Evolutionary conservation across 306 rosid genomes (phyloP).

Genomic region (Quillaja saponaria): DNA sequence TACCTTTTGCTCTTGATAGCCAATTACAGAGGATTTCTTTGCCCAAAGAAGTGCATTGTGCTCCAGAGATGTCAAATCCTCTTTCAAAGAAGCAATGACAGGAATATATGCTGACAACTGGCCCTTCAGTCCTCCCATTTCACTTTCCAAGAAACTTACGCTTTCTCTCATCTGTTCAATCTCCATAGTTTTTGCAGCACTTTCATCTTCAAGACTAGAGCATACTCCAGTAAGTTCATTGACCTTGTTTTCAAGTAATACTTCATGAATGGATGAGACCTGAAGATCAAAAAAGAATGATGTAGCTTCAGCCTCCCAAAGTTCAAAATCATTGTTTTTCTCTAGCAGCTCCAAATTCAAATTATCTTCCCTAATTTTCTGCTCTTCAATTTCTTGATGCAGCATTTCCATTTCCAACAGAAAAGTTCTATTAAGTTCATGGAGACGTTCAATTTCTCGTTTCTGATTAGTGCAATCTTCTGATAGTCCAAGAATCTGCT

Average conservation of each 20-base stretch:
- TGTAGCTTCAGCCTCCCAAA: constrained; percentile 95
- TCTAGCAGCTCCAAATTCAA: constrained; percentile 75
- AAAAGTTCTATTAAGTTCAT: constrained; percentile 52
- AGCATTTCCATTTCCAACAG: constrained; percentile 56
- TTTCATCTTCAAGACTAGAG: constrained; percentile 62
- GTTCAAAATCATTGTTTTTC: constrained; percentile 71
- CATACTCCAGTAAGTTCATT: constrained; percentile 75
- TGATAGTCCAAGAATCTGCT: constrained; percentile 60
- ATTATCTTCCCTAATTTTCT: constrained; percentile 65
- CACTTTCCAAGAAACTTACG: constrained; percentile 60
- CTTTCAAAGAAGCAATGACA: constrained; percentile 66
- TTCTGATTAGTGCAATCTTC: constrained; percentile 57
- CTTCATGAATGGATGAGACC: constrained; percentile 75
- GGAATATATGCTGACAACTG: constrained; percentile 75
- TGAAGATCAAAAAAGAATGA: constrained; percentile 90
- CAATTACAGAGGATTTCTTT: constrained; percentile 33
- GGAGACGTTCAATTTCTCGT: constrained; percentile 62
- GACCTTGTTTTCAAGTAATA: constrained; percentile 77
- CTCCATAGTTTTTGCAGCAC: constrained; percentile 56
- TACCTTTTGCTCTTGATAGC: constrained; percentile 53
- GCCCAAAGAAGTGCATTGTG: constrained; percentile 47
- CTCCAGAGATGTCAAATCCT: constrained; percentile 78
- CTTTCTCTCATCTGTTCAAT: constrained; percentile 60
- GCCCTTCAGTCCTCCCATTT: constrained; percentile 61
- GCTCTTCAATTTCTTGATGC: constrained; percentile 62